phyloP scores from a whole-genome alignment of 2,329 filamentous ascomycete genomes.

The Colletotrichum limetticola region DNA sequence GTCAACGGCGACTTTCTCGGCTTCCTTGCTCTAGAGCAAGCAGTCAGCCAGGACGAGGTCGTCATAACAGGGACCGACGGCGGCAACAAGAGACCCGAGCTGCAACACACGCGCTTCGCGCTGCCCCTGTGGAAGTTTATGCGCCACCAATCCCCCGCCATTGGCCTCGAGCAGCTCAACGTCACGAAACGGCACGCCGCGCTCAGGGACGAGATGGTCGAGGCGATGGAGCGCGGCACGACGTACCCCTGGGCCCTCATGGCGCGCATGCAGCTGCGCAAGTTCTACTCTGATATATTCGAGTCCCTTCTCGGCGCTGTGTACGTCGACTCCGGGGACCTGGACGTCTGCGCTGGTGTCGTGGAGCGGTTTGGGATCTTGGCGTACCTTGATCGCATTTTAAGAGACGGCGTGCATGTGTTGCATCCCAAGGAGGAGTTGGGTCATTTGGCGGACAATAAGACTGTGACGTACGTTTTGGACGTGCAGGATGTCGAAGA shows the following conservation, averaged over 20 bases:
- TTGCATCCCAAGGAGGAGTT: conserved; percentile 76
- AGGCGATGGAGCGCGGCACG: conserved; percentile 58
- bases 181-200: conserved; percentile 57
- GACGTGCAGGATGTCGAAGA: conserved; percentile 38
- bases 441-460: conserved; percentile 63
- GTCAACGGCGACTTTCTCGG: conserved; percentile 86
- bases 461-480: conserved; percentile 65
- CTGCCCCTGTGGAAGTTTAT: conserved; percentile 76
- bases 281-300: conserved; percentile 86
- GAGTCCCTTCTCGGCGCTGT: conserved; percentile 85
- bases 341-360: conserved; percentile 69
- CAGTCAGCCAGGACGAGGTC: conserved; percentile 39
- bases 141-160: conserved; percentile 62
- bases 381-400: conserved; percentile 67
- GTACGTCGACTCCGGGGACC: conserved; percentile 80
- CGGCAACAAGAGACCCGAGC: conserved; percentile 33
- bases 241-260: conserved; percentile 84
- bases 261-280: conserved; percentile 71
- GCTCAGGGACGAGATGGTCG: conserved; percentile 60
- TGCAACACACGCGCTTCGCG: conserved; percentile 26
- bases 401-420: conserved; percentile 68
- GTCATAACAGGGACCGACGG: conserved; percentile 32
- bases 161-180: conserved; percentile 58
- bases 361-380: conserved; percentile 74
- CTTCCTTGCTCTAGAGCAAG: conserved; percentile 75